Conservation (phyloP, 805 yeast genomes). For the Lipomyces anomalus region DNA sequence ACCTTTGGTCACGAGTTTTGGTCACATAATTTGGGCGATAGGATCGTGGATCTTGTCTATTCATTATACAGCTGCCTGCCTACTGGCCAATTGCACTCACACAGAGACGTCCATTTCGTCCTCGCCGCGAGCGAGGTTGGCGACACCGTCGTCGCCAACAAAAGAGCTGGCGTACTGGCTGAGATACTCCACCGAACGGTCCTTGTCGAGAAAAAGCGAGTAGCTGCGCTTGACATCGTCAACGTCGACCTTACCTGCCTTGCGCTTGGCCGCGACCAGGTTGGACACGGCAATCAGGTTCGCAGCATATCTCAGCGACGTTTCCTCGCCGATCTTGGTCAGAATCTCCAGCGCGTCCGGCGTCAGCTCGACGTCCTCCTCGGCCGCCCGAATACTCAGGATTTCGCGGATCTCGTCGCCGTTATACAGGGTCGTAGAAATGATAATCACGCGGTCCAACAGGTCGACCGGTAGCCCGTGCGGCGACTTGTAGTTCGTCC, state of each 20-base stretch:
- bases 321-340: slow-evolving; percentile 83
- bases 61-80: no score
- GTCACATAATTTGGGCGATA: no score
- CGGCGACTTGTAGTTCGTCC: slow-evolving; percentile 88
- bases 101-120: slow-evolving; percentile 43
- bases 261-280: slow-evolving; percentile 77
- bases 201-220: slow-evolving; percentile 78
- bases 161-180: slow-evolving; percentile 62
- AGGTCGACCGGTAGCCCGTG: slow-evolving; percentile 97
- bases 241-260: slow-evolving; percentile 63
- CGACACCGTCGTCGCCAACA: slow-evolving; percentile 66
- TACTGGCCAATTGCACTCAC: no score
- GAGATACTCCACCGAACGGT: slow-evolving; percentile 80
- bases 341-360: slow-evolving; percentile 80
- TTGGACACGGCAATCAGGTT: slow-evolving; percentile 87
- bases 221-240: slow-evolving; percentile 84
- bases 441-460: slow-evolving; percentile 87
- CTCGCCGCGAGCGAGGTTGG: slow-evolving; percentile 18
- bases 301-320: slow-evolving; percentile 87
- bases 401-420: slow-evolving; percentile 83
- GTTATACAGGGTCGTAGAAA: slow-evolving; percentile 73
- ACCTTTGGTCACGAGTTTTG: no score
- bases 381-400: slow-evolving; percentile 81
- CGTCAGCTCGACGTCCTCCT: slow-evolving; percentile 82
- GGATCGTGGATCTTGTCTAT: no score